Evolutionary conservation across 345 rosid genomes (phyloP).

Genomic region (Orychophragmus violaceus): DNA sequence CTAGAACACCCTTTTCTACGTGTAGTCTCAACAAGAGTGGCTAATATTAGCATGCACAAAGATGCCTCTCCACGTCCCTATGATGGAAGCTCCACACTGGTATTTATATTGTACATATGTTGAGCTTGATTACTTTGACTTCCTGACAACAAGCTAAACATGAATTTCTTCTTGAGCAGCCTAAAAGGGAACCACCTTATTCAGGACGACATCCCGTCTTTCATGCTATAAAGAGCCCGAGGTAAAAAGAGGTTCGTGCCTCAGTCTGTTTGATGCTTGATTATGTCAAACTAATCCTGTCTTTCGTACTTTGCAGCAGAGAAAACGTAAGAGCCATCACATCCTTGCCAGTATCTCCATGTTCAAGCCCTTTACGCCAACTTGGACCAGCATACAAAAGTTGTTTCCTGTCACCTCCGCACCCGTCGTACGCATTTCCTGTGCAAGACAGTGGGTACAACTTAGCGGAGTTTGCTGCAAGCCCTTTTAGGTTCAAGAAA

Average conservation of each 20-base stretch:
- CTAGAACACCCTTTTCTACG: conserved; percentile 76
- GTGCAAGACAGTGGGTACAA: conserved; percentile 51
- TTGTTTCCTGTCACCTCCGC: conserved; percentile 78
- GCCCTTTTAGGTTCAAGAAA: conserved; percentile 41
- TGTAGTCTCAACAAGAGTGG: conserved; percentile 50
- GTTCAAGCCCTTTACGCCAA: conserved; percentile 81
- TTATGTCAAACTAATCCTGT: neutral
- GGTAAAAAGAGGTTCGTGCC: conserved; percentile 36
- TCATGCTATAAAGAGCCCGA: conserved; percentile 42
- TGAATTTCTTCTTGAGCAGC: conserved; percentile 43
- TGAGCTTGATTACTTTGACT: conserved; percentile 3
- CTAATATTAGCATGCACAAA: conserved; percentile 41
- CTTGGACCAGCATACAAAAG: conserved; percentile 55
- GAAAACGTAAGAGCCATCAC: conserved; percentile 62
- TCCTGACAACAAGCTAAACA: neutral
- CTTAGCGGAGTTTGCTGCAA: conserved; percentile 44
- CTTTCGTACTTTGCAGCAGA: conserved; percentile 38
- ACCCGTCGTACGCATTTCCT: conserved; percentile 41
- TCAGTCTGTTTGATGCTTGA: conserved; percentile 1
- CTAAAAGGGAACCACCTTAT: conserved; percentile 53
- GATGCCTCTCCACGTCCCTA: conserved; percentile 48
- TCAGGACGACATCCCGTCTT: conserved; percentile 46
- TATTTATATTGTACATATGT: conserved; percentile 17
- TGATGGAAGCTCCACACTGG: conserved; percentile 75
- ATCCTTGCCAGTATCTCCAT: conserved; percentile 86